Evolutionary conservation across 2,329 filamentous ascomycete genomes (phyloP), one percentile per base, ranked within the genome.

Genomic region (Neonectria coccinea): DNA sequence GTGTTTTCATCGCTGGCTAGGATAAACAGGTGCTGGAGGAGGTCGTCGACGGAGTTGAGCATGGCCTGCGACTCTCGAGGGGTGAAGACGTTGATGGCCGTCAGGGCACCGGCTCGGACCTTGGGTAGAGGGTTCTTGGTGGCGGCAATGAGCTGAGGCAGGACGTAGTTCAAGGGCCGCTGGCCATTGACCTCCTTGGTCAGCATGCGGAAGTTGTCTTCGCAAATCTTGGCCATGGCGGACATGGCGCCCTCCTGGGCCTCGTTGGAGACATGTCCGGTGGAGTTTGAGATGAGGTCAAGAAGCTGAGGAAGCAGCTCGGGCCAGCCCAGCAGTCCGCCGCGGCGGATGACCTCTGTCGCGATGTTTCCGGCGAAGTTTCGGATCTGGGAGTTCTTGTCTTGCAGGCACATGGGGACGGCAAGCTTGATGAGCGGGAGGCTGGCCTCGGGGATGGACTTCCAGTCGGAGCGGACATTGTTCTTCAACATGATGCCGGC

Each of bases 401-500:
- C 96, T 78, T 94, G 92, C 59, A 99, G 85, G 14, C 91, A 91
- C 65, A 91, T 80, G 60, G 97, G 87, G 12, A 97, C 88, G 36
- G 92, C 89, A 56, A 92, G 88, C 78, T 92, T 93, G 78, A 98
- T 89, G 75, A 97, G 91, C 31, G 85, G 81, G 70, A 97, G 83
- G 76, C 91, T 95, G 44, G 84, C 78, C 55, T 92, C 89, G 57
- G 93, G 86, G 67, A 97, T 93, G 61, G 88, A 84, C 77, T 91
- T 92, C 83, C 92, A 95, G 45, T 89, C 85, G 52, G 87, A 81
- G 76, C 88, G 91, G 78, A 98, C 87, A 76, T 97, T 94, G 80
- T 97, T 98, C 83, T 98, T 99, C 70, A 99, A 86, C 88, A 97
- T 96, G 75, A 98, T 90, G 60, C 92, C 94, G 27, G 95, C 94